Evolutionary conservation across 2,329 filamentous ascomycete species (phyloP), one percentile per base, ranked within the genome.

Genomic region (Zalaria sp.): DNA sequence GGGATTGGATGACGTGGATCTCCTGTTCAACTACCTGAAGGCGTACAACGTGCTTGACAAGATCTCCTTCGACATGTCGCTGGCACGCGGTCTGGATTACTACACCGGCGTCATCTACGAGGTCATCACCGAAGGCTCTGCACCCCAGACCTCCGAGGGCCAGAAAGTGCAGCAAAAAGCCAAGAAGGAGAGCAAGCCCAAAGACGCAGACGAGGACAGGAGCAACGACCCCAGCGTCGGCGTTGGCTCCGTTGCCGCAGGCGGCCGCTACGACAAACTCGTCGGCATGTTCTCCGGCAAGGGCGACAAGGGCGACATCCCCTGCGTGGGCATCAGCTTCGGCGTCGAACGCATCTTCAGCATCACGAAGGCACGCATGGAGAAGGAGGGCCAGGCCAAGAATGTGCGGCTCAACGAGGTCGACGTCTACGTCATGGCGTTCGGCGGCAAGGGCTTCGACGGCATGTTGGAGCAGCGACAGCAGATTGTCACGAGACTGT

Each of bases 311-410:
- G 75, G 69, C 25, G 79, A 88, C 57, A 86, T 95, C 43, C 89
- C 85, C n/a, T 89, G 84, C 52, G 83, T 91, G 4, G 84, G 84
- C 47, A 83, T 93, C 51, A 94, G 88, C 2, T 95, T 96, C 57
- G 89, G 89, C 42, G 85, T 95, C 38, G 89, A 96, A 62, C 81
- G 89, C 52, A 95, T 96, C 56, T 94, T 93, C 66, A 86, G 83
- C 52, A 88, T 95, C 56, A 85, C 81, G 49, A 88, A 93, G 61
- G 80, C 84, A 8, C 73, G 79, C 38, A 72, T 85, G 58, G 77
- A 75, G 47, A 74, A 72, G 43, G 74, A 76, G 44, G 71, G 73
- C 53, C 72, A 66, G 42, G 61, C 64, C n/a, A 62, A 70, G 18
- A 51, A 64, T 27, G 65, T 78, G 40, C 69, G 83, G 48, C 71